A percentile compares a stretch with the other conserved stretches of the same genome.
Conservation (phyloP, 1,284 basidiomycete genomes). For the Grifola frondosa region DNA sequence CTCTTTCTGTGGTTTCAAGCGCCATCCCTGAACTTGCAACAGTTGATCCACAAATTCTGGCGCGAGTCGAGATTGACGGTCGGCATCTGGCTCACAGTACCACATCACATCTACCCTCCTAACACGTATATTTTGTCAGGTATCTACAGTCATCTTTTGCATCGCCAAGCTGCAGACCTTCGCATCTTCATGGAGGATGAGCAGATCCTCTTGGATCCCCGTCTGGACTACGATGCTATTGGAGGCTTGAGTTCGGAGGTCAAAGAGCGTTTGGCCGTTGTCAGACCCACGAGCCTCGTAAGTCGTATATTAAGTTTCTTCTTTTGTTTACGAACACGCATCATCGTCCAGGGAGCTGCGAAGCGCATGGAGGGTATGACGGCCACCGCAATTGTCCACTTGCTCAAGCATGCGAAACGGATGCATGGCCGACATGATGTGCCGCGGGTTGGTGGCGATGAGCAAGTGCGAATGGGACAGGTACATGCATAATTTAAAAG, state of each 20-base stretch:
- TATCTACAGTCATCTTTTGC: conserved; percentile 60
- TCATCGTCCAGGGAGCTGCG: conserved; percentile 62
- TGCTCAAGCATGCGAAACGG: conserved; percentile 64
- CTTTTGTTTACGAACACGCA: too few species aligned
- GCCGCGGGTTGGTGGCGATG: too few species aligned
- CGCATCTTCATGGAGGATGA: conserved; percentile 78
- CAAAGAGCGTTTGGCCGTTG: conserved; percentile 58
- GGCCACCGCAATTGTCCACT: conserved; percentile 61
- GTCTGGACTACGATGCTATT: conserved; percentile 68
- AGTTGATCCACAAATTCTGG: conserved; percentile 52
- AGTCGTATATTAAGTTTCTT: too few species aligned
- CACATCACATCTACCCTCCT: not conserved
- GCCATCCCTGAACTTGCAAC: conserved; percentile 56
- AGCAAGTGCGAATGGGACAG: too few species aligned
- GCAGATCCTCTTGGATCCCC: conserved; percentile 63
- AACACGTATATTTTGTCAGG: conserved; percentile 34
- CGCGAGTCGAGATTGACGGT: conserved; percentile 76
- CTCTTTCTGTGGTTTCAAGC: conserved; percentile 42
- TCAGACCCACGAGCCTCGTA: conserved; percentile 72
- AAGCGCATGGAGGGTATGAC: conserved; percentile 90
- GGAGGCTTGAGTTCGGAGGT: conserved; percentile 77
- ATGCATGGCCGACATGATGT: too few species aligned
- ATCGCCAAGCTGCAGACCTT: conserved; percentile 75
- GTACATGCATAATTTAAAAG: too few species aligned
- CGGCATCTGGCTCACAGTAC: conserved; percentile 14